Evolutionary conservation across 805 yeast genomes (phyloP).

Genomic region (Yarrowia yakushimensis): DNA sequence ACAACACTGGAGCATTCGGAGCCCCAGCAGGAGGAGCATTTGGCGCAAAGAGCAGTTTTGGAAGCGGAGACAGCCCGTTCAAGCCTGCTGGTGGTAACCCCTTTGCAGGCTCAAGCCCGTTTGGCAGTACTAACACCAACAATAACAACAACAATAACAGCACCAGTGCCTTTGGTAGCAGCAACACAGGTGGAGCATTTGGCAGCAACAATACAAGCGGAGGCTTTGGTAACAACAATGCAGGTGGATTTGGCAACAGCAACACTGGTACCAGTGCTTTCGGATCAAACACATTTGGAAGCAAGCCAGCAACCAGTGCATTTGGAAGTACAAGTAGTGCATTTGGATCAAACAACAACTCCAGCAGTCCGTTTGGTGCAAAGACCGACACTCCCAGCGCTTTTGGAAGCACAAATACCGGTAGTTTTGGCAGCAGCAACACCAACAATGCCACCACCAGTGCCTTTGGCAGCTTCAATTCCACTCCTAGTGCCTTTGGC

Average conservation of each 20-base stretch:
- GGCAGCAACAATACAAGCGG: neutral
- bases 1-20: neutral
- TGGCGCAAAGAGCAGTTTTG: slow-evolving; percentile 25
- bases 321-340: neutral
- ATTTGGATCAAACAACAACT: neutral
- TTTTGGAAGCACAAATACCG: slow-evolving; percentile 26
- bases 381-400: slow-evolving; percentile 25
- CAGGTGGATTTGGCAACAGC: neutral
- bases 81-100: neutral
- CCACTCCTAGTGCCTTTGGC: slow-evolving; percentile 1
- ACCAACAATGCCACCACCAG: slow-evolving; percentile 5
- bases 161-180: slow-evolving; percentile 1
- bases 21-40: neutral
- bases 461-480: slow-evolving; percentile 4
- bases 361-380: neutral
- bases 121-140: neutral
- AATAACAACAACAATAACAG: neutral
- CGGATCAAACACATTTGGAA: neutral
- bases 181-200: neutral
- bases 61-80: slow-evolving; percentile 26
- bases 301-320: neutral
- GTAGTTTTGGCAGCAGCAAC: neutral
- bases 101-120: neutral
- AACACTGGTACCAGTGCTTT: neutral
- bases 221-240: neutral